These are phyloP conservation scores for Fraxinus pennsylvanica DNA, from an alignment of 257 asterid species.

Conservation along the genomic window DNA sequence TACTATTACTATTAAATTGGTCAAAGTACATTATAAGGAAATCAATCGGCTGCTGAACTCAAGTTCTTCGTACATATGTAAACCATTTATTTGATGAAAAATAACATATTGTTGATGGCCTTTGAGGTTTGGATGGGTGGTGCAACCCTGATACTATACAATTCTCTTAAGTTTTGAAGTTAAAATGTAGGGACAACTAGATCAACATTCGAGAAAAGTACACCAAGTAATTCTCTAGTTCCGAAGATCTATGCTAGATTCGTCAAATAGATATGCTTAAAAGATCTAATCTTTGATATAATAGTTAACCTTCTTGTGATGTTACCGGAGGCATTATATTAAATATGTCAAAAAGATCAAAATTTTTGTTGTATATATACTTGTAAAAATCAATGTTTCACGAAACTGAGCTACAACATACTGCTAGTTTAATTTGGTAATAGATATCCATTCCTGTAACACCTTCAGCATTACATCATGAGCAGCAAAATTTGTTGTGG, in stretches of 20 bases:
- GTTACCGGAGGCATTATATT: background rate
- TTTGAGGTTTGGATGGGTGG: background rate
- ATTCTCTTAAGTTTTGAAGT: background rate
- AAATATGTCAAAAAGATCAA: background rate
- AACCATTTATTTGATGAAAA: background rate
- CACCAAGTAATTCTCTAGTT: background rate
- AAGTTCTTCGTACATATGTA: background rate
- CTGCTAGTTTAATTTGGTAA: background rate
- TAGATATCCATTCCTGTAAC: background rate
- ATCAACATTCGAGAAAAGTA: background rate
- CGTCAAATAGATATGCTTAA: background rate
- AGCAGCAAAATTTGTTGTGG: background rate
- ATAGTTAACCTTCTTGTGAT: background rate
- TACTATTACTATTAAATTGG: background rate
- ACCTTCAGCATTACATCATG: background rate
- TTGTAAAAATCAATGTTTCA: background rate
- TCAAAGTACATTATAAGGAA: background rate
- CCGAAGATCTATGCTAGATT: background rate
- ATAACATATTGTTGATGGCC: background rate
- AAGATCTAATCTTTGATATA: background rate
- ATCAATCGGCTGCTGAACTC: background rate
- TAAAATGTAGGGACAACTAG: background rate
- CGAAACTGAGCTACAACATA: background rate
- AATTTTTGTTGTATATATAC: background rate
- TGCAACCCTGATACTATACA: background rate